Evolutionary conservation across 2,329 filamentous ascomycete genomes (phyloP), one percentile per base, ranked within the genome.

Genomic region (Botrytis porri): DNA sequence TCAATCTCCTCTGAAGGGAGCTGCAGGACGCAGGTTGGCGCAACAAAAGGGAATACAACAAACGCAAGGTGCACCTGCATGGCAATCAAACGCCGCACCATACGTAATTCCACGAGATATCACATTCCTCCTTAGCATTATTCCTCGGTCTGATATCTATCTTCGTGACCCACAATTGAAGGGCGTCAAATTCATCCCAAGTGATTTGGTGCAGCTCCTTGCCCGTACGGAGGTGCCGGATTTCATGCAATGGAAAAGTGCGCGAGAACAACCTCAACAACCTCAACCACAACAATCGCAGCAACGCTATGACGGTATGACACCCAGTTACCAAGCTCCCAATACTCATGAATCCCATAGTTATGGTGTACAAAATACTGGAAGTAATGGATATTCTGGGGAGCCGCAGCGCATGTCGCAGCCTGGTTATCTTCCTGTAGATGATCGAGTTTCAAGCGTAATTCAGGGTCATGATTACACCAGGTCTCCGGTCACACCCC

Each of bases 1-100:
- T n/a, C 94, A 93, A 73, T 98, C 95, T 8, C 96, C 97, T 0
- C 86, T 98, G 54, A 99, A 98, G 81, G 94, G 94, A 22, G 93
- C 93, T 1, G 94, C 95, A 54, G 93, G 94, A 39, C 91, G 95
- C 72, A 91, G 95, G 51, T 86, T 97, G 35, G 93, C 96, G 78
- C 92, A 96, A 80, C 84, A 80, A 74, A 82, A 78, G 80, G 87
- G 89, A 69, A 86, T 90, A 8, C 89, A 87, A 77, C 88, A 88
- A 76, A 84, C 85, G 20, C 84, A 85, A 75, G 82, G 82, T 20
- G 78, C 79, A 41, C 75, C 80, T 25, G 78, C 74, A 29, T 80
- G 78, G 80, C 82, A 77, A 75, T 79, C 78, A 32, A 79, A 81
- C 5, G 77, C 64, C 35, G 64, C 80, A 45, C 77, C 84, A 39